Evolutionary conservation across 1,284 basidiomycete species (phyloP), one percentile per base, ranked within the genome.

Genomic region (Fomitopsis palustris): DNA sequence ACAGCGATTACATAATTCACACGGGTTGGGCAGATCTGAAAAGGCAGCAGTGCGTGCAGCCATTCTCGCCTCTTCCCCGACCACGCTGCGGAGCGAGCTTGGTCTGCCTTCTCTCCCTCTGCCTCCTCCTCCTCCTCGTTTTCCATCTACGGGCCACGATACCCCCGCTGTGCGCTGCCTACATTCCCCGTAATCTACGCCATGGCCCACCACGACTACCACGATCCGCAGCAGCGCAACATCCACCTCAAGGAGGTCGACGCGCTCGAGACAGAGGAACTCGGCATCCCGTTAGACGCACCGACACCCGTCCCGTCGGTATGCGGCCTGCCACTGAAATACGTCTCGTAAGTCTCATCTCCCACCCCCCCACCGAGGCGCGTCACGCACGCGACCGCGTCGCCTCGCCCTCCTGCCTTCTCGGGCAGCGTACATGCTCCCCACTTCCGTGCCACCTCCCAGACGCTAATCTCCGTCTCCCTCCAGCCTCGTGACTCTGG

Each of bases 401-500:
- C 27, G 35, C 33, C 37, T 19, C 19, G 21, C 49, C 47, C 54
- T 55, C 47, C 43, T 49, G 59, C 56, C 54, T 17, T 55, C 27
- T 53, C 58, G 21, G 56, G 55, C 51, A 57, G 55, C 39, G 4
- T 19, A 25, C 53, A 21, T 17, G n/a, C 41, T 19, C 27, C 17
- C 42, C 42, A 21, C 19, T 45, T 19, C 10, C 6, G 57, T 19
- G 27, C 21, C 23, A 14, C 35, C 39, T 56, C 52, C 54, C 59
- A 37, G 16, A 49, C 54, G 14, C n/a, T 63, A 33, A 61, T 47
- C 31, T 42, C 59, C 37, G 41, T 51, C 29, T 59, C 29, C 35
- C 23, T 43, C 38, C 66, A 96, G 93, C 8, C 84, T 98, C 61
- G 84, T 97, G 67, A 96, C 95, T 6, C 84, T 99, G 58, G 95